phyloP scores from a whole-genome alignment of 805 yeast genomes.

The Komagataella mondaviorum region DNA sequence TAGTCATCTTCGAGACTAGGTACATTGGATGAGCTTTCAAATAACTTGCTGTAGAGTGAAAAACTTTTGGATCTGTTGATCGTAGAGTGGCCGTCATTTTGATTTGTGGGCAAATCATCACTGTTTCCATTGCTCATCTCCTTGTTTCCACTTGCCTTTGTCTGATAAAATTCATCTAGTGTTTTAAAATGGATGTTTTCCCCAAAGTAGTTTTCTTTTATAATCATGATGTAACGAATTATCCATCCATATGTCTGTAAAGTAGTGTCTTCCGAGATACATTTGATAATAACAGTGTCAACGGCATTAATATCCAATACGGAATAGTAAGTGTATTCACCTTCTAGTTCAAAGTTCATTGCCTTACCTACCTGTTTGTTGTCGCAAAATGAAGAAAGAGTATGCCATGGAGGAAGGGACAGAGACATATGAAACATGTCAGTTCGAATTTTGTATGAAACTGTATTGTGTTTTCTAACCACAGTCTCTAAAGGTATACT shows the following conservation, averaged over 20 bases:
- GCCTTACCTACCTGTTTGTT: conserved; percentile 56
- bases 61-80: not conserved
- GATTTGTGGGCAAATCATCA: not conserved
- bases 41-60: not conserved
- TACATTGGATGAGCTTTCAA: not conserved
- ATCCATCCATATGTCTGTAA: conserved; percentile 71
- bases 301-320: conserved; percentile 50
- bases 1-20: not conserved
- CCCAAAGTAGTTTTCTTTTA: conserved; percentile 87
- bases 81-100: not conserved
- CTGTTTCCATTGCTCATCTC: not conserved
- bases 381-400: conserved; percentile 57
- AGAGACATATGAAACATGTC: conserved; percentile 48
- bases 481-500: conserved; percentile 47
- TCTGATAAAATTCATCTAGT: conserved; percentile 48
- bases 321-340: conserved; percentile 51
- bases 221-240: conserved; percentile 56
- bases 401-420: conserved; percentile 89
- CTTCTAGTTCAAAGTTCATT: conserved; percentile 42
- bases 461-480: conserved; percentile 34
- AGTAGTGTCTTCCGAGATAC: conserved; percentile 53
- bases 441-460: conserved; percentile 38
- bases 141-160: not conserved
- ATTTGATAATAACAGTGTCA: conserved; percentile 54
- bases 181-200: conserved; percentile 75